Conservation (phyloP, 495 filamentous ascomycete species). For the Amniculicola lignicola region DNA sequence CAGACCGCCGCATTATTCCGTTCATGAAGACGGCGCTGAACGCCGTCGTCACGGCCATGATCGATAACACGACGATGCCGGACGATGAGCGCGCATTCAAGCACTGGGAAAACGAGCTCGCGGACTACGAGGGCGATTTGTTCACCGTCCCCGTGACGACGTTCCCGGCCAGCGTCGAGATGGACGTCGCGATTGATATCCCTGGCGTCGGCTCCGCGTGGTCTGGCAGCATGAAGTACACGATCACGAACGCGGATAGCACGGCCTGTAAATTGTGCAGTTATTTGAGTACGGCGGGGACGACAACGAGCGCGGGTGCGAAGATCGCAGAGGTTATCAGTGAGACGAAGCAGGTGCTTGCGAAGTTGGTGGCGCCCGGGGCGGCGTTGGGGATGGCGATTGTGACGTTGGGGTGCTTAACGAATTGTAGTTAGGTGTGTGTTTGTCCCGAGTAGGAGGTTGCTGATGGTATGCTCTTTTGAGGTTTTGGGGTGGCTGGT, state of each 20-base stretch:
- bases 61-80: neutral
- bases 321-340: neutral
- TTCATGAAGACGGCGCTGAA: neutral
- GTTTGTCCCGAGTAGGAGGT: too few relatives aligned
- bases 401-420: neutral
- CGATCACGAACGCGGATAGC: neutral
- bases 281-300: neutral
- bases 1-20: neutral
- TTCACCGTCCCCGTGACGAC: neutral
- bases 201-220: neutral
- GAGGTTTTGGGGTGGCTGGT: too few relatives aligned
- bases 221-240: slow-evolving; percentile 1
- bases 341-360: neutral
- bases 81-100: slow-evolving; percentile 2
- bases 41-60: neutral
- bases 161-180: neutral
- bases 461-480: too few relatives aligned
- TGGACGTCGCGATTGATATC: slow-evolving; percentile 3
- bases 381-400: neutral
- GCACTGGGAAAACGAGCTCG: neutral
- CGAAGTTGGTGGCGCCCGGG: neutral
- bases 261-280: neutral
- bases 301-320: neutral
- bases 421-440: too few relatives aligned
- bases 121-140: neutral